Evolutionary conservation across 2,329 filamentous ascomycete genomes (phyloP), one percentile per base, ranked within the genome.

Genomic region (Zopfia rhizophila): DNA sequence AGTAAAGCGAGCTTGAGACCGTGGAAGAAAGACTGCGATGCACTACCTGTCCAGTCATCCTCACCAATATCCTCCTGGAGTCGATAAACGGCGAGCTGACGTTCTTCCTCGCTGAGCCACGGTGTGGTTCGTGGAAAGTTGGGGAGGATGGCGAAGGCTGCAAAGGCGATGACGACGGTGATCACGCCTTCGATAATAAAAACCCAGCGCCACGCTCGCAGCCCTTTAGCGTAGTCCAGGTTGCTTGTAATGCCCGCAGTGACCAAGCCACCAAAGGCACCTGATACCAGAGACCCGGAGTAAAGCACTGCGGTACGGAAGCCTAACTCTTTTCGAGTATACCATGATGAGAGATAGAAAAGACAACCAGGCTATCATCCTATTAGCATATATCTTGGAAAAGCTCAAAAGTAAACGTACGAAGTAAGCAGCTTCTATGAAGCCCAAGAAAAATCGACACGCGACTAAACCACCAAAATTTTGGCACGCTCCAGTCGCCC

Each of bases 111-210:
- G 6, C 60, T 72, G 27, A 74, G 61, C 72, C 72, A 74, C 11
- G 47, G 47, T 3, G 60, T 75, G 45, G 61, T 77, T 19, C 79
- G 76, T 2, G 87, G 87, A 53, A 88, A 88, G 62, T 90, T 83
- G 0, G 87, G 87, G 11, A 91, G 73, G 21, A 89, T 70, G 56
- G 82, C 84, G 61, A 78, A 79, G 2, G 84, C 77, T 1, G 66
- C 57, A 5, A 83, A 63, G 11, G 87, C 86, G 19, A 90, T 76
- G 5, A 73, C 74, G 17, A 90, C 72, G 1, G 87, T 90, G 47
- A 87, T 78, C 12, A 78, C 75, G 17, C 87, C 87, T 66, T 90
- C 87, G 27, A 90, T 84, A 41, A 90, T 84, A 70, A 89, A 89
- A 0, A 88, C 72, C 81, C 82, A 86, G 10, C 84, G 75, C 86